A percentile compares a stretch with the other conserved stretches of the same genome.
phyloP scores from a whole-genome alignment of 1,284 basidiomycete genomes.

The Puccinia hordei region DNA sequence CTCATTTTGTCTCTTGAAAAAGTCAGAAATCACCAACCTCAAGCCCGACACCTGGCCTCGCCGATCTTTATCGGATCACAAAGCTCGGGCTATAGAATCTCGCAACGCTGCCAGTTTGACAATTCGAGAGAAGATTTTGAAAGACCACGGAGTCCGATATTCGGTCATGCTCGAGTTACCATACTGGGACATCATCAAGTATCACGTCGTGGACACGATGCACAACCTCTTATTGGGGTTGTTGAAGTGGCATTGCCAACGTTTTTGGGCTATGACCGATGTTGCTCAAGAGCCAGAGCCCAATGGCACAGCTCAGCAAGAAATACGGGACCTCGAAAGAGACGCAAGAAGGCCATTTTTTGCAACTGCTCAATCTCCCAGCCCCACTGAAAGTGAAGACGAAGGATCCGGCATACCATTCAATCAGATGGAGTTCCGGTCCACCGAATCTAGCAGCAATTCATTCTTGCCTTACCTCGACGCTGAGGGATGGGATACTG shows the following conservation, averaged over 20 bases:
- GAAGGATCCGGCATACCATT: too few species aligned
- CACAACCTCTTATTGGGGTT: too few species aligned
- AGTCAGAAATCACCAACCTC: too few species aligned
- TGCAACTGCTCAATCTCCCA: too few species aligned
- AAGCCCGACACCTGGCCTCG: conserved; percentile 11
- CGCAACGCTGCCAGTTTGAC: neutral
- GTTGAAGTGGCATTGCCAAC: too few species aligned
- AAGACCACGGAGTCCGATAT: conserved; percentile 33
- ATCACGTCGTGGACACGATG: too few species aligned
- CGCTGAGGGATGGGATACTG: conserved; percentile 24
- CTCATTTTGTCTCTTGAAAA: conserved; percentile 47
- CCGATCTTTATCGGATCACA: conserved; percentile 8
- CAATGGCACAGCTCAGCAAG: neutral
- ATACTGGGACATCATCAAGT: too few species aligned
- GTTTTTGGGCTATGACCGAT: too few species aligned
- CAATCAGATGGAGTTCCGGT: too few species aligned
- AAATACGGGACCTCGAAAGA: neutral
- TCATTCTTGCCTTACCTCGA: neutral
- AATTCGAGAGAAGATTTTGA: neutral
- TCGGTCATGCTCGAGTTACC: conserved; percentile 39
- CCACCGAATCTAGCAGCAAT: conserved; percentile 5
- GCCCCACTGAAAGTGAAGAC: too few species aligned
- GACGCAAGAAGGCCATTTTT: neutral
- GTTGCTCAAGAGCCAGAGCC: conserved; percentile 18
- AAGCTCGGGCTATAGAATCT: neutral